Evolutionary conservation across 331 rosid genomes (phyloP).

Genomic region (Spiraea crenata): DNA sequence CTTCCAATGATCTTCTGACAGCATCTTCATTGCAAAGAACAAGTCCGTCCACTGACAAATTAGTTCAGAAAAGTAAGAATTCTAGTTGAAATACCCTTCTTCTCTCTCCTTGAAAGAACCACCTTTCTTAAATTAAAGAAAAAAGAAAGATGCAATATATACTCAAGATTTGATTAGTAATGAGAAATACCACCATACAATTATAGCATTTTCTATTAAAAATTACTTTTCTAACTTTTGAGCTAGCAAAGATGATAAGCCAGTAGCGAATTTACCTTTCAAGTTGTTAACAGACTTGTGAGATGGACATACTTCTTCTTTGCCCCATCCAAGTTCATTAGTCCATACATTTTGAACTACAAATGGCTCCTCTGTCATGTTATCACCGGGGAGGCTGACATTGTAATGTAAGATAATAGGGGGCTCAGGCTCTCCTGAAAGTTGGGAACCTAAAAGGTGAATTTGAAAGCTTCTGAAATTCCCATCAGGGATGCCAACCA

Average conservation of each 20-base stretch:
- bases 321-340: constrained; percentile 78
- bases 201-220: background rate
- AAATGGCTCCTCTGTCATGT: constrained; percentile 74
- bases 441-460: constrained; percentile 61
- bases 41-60: constrained; percentile 82
- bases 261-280: constrained; percentile 45
- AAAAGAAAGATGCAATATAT: background rate
- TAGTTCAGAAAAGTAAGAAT: constrained; percentile 30
- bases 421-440: constrained; percentile 49
- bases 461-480: constrained; percentile 60
- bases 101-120: background rate
- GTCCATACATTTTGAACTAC: constrained; percentile 86
- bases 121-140: constrained; percentile 2
- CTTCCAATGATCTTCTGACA: constrained; percentile 52
- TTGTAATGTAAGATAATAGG: constrained; percentile 69
- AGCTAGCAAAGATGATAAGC: too few relatives aligned
- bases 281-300: constrained; percentile 46
- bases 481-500: constrained; percentile 81
- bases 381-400: constrained; percentile 73
- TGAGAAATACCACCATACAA: background rate
- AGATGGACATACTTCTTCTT: constrained; percentile 74
- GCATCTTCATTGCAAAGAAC: constrained; percentile 80
- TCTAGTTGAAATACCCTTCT: constrained; percentile 23
- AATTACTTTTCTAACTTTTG: too few relatives aligned
- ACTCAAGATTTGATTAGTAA: background rate